Base-by-base conservation (phyloP, 2,329 filamentous ascomycete species). In the Pseudogymnoascus sp. region DNA sequence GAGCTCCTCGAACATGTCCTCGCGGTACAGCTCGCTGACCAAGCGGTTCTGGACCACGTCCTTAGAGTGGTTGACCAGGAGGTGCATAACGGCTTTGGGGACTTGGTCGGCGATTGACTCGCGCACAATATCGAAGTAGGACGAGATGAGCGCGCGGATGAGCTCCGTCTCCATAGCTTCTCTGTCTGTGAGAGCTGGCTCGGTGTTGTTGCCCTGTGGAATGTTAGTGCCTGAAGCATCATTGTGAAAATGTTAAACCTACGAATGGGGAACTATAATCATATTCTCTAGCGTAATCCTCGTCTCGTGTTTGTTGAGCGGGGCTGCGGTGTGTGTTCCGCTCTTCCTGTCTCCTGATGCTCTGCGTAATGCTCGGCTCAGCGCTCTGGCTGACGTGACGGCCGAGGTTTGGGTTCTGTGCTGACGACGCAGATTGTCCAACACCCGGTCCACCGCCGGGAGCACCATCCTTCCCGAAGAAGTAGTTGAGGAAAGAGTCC, bases 101-200 rank as follows among this genome's bases (percentile, higher is more conserved):
- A 99, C 95, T 78, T 97, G 93, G 74, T 99, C 95, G 50, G 93
- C 93, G 71, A 97, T 96, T n/a, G 91, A 93, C 77, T 99, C 95
- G 67, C 95, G 90, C 56, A 99, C 95, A 72, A 99, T 99, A 76
- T 96, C 96, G 81, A 99, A 99, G 81, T 99, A 99, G 1, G 93
- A 97, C 33, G 91, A 96, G 75, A 99, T 99, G 63, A 99, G 85
- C 56, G 93, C 90, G 56, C 93, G 89, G 74, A 99, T 99, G 42
- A 99, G 86, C 77, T 99, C 95, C 8, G 95, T 97, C 78, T 99
- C 95, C 80, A 99, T 90, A 50, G 92, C 90, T 78, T 99, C 95
- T 61, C 95, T 90, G 69, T 99, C 95, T 0, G 93, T 97, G 71
- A 99, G 84, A 63, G 91, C 91, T 35, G 92, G 92, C 72, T 96